Conservation (phyloP, 208 protist genomes). For the Novymonas esmeraldas region DNA sequence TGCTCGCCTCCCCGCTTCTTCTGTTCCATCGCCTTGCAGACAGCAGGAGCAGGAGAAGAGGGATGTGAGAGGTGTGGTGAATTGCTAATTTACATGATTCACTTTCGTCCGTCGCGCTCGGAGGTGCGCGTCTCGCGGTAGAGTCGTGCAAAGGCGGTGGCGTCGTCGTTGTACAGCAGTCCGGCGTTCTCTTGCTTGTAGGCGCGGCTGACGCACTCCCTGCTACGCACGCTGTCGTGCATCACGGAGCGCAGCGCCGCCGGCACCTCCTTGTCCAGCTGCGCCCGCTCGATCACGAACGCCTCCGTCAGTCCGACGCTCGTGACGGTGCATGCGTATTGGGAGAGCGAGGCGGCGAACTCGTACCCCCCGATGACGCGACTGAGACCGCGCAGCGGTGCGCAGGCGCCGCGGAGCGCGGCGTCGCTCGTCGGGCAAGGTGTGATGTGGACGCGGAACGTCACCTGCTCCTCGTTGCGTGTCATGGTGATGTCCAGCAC, state of each 20-base stretch:
- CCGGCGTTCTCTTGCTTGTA: conserved; percentile 51
- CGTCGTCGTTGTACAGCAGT: conserved; percentile 42
- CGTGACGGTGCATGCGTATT: conserved; percentile 74
- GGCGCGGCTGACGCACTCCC: conserved; percentile 54
- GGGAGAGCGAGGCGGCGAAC: conserved; percentile 53
- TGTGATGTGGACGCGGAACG: conserved; percentile 18
- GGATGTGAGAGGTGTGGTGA: background rate
- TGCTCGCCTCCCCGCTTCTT: too few relatives aligned
- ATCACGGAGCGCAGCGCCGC: conserved; percentile 52
- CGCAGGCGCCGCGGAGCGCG: background rate
- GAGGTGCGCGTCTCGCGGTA: conserved; percentile 42
- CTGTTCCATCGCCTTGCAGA: too few relatives aligned
- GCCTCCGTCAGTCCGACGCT: conserved; percentile 83
- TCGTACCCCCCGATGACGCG: conserved; percentile 83
- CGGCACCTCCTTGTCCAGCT: conserved; percentile 57
- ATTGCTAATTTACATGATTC: conserved; percentile 1
- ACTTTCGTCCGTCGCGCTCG: conserved; percentile 27
- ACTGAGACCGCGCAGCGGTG: conserved; percentile 28
- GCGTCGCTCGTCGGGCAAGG: conserved; percentile 4
- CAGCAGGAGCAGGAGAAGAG: background rate
- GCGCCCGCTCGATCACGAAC: conserved; percentile 56
- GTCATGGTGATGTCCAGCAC: conserved; percentile 68
- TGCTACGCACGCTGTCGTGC: conserved; percentile 37
- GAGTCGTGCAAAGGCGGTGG: conserved; percentile 50
- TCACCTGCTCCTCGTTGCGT: conserved; percentile 49